phyloP scores from a whole-genome alignment of 1,139 yeast genomes.

The Debaryomyces singareniensis region DNA sequence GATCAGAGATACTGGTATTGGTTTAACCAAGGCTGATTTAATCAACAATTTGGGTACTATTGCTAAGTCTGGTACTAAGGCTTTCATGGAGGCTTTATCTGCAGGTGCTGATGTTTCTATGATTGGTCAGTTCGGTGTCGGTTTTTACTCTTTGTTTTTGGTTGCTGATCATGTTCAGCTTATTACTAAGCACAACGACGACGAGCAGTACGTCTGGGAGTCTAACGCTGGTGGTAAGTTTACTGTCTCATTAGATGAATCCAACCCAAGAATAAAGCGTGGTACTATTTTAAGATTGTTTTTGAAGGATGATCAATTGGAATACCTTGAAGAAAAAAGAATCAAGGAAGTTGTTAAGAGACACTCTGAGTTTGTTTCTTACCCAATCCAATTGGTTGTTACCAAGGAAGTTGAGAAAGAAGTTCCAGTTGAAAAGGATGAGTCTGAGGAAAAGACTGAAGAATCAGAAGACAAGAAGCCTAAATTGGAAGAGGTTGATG shows the following conservation, averaged over 20 bases:
- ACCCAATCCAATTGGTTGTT: constrained; percentile 97
- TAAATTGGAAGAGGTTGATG: constrained; percentile 70
- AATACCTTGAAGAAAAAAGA: constrained; percentile 98
- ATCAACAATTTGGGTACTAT: constrained; percentile 99
- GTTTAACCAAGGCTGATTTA: constrained; percentile 99
- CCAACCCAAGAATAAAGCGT: constrained; percentile 82
- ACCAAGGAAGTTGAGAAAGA: constrained; percentile 98
- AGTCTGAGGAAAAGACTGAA: constrained; percentile 44
- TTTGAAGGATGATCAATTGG: constrained; percentile 98
- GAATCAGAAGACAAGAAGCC: constrained; percentile 43
- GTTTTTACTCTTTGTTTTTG: constrained; percentile 99
- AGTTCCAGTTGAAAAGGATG: constrained; percentile 64
- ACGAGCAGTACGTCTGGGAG: constrained; percentile 99
- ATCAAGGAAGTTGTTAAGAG: constrained; percentile 99
- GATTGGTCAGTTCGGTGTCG: constrained; percentile 99
- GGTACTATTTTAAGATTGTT: constrained; percentile 95
- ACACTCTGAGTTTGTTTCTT: constrained; percentile 98
- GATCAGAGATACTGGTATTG: constrained; percentile 99
- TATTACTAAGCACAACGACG: constrained; percentile 97
- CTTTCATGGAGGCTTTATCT: constrained; percentile 98
- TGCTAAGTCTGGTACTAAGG: constrained; percentile 99
- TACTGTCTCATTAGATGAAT: constrained; percentile 87
- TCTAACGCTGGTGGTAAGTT: constrained; percentile 99
- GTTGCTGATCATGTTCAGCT: constrained; percentile 99
- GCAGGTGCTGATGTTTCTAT: constrained; percentile 99